A percentile compares a stretch with the other conserved stretches of the same genome.
These are phyloP conservation scores for Annulohypoxylon nitens DNA, from an alignment of 495 filamentous ascomycete species.

Conservation along the genomic window DNA sequence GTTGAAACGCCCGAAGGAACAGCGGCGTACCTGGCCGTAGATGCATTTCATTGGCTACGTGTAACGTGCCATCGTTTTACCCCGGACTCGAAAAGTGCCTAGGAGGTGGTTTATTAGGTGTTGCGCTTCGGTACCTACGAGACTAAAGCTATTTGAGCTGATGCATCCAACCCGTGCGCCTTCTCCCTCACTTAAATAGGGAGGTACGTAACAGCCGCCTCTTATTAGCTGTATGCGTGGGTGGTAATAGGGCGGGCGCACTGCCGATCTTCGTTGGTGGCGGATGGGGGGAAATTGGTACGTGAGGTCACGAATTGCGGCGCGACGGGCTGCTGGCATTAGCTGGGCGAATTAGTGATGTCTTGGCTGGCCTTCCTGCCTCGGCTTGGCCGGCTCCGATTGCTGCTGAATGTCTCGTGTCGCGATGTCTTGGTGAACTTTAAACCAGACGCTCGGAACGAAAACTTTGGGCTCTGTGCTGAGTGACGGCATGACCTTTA, in stretches of 20 bases:
- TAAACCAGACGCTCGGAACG: background rate
- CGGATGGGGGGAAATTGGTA: background rate
- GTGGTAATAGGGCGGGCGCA: constrained; percentile 5
- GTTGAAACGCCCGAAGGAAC: constrained; percentile 45
- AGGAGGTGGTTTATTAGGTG: too few species aligned
- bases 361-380: background rate
- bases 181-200: constrained; percentile 1
- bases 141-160: background rate
- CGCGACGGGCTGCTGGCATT: background rate
- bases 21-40: constrained; percentile 8
- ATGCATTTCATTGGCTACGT: constrained; percentile 38
- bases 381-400: background rate
- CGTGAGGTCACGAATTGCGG: background rate
- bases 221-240: background rate
- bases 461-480: background rate
- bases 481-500: background rate
- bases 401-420: background rate
- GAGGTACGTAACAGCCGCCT: background rate
- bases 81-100: constrained; percentile 33
- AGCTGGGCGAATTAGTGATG: background rate
- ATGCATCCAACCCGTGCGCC: background rate
- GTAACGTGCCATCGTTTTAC: constrained; percentile 50
- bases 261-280: constrained; percentile 1
- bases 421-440: background rate
- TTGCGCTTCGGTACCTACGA: constrained; percentile 3